These are phyloP conservation scores for Schizochytrium sp. DNA, from an alignment of 108 stramenopile genomes.

Conservation along the genomic window DNA sequence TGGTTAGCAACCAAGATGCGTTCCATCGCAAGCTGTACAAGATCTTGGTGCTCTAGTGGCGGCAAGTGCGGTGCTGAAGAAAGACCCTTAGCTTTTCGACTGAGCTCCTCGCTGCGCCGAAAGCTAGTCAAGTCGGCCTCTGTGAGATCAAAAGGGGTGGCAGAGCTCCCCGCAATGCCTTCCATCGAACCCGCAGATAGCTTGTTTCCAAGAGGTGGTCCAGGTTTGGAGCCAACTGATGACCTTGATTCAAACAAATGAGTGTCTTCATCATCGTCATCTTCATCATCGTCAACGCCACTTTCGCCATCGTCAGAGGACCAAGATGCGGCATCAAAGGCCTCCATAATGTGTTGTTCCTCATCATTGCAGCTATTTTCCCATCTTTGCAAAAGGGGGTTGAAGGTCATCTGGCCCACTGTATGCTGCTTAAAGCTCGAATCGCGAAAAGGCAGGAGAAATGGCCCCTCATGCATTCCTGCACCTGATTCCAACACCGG, in stretches of 20 bases:
- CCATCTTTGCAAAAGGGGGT: slow-evolving; percentile 14
- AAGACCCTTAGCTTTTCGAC: background rate
- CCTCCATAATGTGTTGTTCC: slow-evolving; percentile 53
- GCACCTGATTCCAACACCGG: background rate
- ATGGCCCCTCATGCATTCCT: background rate
- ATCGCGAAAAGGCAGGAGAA: slow-evolving; percentile 53
- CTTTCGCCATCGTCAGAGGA: slow-evolving; percentile 21
- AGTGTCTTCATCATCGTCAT: slow-evolving; percentile 13
- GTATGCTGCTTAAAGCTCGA: slow-evolving; percentile 61
- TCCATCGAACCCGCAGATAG: too few species aligned
- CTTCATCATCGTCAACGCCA: slow-evolving; percentile 19
- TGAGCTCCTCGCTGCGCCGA: slow-evolving; percentile 5
- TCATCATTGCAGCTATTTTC: slow-evolving; percentile 49
- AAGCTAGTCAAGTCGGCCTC: slow-evolving; percentile 27
- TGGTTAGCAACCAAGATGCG: slow-evolving; percentile 24
- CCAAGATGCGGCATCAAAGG: slow-evolving; percentile 40
- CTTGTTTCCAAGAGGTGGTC: too few species aligned
- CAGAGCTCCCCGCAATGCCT: too few species aligned
- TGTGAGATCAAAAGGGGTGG: background rate
- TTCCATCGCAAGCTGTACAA: slow-evolving; percentile 40
- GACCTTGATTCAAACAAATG: background rate
- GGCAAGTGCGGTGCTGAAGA: background rate
- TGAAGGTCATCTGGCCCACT: slow-evolving; percentile 48
- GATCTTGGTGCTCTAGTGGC: slow-evolving; percentile 38
- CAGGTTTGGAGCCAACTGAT: too few species aligned